phyloP scores from a whole-genome alignment of 2,329 filamentous ascomycete genomes.

The Hypoxylon sp. region DNA sequence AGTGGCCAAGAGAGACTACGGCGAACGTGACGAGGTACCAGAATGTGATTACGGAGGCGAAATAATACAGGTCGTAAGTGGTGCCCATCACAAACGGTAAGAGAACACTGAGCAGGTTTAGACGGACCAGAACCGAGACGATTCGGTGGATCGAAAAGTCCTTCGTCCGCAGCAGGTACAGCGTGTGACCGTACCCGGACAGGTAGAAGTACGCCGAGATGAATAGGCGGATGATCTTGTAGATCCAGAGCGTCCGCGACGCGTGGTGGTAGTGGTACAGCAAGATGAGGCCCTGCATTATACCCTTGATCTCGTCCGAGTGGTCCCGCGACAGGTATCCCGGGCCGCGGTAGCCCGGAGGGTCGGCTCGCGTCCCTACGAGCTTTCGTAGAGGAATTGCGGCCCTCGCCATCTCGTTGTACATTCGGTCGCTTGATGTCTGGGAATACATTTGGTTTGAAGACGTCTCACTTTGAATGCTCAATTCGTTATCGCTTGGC shows the following conservation, averaged over 20 bases:
- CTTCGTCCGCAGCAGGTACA: constrained; percentile 66
- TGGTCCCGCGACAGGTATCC: constrained; percentile 65
- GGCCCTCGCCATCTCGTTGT: too few relatives aligned
- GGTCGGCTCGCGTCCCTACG: constrained; percentile 13
- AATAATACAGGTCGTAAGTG: constrained; percentile 68
- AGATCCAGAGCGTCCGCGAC: constrained; percentile 62
- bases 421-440: constrained; percentile 24
- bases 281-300: constrained; percentile 68
- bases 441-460: not conserved
- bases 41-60: constrained; percentile 68
- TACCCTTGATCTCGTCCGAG: constrained; percentile 74
- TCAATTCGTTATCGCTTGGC: not conserved
- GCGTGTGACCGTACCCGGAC: constrained; percentile 70
- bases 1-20: constrained; percentile 59
- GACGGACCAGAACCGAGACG: constrained; percentile 64
- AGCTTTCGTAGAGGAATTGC: not conserved
- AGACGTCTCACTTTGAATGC: too few relatives aligned
- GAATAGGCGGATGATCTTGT: constrained; percentile 65
- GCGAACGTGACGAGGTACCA: constrained; percentile 71
- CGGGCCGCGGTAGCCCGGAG: constrained; percentile 43
- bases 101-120: constrained; percentile 66
- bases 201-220: constrained; percentile 72
- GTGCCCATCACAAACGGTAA: constrained; percentile 68
- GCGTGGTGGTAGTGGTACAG: constrained; percentile 70
- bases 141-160: constrained; percentile 68